Evolutionary conservation across 768 basidiomycete genomes (phyloP).

Genomic region (Rhodotorula paludigena): DNA sequence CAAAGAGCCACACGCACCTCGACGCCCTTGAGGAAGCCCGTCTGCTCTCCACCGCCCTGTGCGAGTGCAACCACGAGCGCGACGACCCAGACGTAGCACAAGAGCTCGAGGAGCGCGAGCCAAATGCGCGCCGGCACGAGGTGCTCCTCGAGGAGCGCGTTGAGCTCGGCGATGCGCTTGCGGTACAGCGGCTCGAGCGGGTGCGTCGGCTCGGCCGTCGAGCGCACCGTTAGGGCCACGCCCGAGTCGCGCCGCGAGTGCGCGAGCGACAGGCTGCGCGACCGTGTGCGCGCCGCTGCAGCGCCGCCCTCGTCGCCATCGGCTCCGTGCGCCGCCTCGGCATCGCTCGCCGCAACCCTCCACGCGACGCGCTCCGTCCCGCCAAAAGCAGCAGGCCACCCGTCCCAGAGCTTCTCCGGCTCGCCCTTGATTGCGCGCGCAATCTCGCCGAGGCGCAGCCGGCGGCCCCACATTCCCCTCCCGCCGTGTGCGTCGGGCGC

Average conservation of each 20-base stretch:
- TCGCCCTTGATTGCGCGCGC: constrained; percentile 2
- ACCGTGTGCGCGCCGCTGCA: background rate
- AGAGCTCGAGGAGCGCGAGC: constrained; percentile 23
- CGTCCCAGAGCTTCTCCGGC: constrained; percentile 9
- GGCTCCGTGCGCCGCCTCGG: no score
- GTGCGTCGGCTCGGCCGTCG: constrained; percentile 8
- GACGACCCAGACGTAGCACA: constrained; percentile 14
- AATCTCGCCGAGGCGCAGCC: background rate
- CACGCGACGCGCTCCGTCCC: constrained; percentile 2
- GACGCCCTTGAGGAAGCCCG: constrained; percentile 29
- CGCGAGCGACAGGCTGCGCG: background rate
- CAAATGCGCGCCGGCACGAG: constrained; percentile 7
- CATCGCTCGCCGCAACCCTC: background rate
- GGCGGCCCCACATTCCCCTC: constrained; percentile 1
- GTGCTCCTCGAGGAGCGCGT: constrained; percentile 2
- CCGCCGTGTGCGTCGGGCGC: constrained; percentile 1
- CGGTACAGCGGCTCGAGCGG: constrained; percentile 20
- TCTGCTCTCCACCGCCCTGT: constrained; percentile 8
- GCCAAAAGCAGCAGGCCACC: constrained; percentile 33
- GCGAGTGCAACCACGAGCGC: constrained; percentile 26
- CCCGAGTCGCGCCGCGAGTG: constrained; percentile 22
- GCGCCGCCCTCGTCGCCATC: constrained; percentile 16
- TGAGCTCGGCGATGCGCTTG: constrained; percentile 18
- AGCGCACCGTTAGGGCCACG: constrained; percentile 6
- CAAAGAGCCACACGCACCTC: constrained; percentile 8